Evolutionary conservation across 768 basidiomycete genomes (phyloP), one percentile per base, ranked within the genome.

Genomic region (Phaeotremella fagi): DNA sequence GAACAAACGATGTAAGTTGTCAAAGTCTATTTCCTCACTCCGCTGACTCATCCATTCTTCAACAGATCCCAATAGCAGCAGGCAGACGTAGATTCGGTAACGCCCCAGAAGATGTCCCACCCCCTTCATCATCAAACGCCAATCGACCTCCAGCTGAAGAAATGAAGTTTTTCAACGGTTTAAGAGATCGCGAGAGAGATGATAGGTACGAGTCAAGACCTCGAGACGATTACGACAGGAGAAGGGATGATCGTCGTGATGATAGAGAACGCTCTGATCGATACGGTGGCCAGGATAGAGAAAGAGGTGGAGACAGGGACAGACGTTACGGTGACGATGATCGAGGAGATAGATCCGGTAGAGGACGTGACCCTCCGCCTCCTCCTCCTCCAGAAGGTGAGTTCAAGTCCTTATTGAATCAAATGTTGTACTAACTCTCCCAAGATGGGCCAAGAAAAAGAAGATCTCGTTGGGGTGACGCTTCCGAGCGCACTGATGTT

Each of bases 391-490:
- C 82, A 37, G 81, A 83, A 81, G 83, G 90, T 90, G 82, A 87
- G 90, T 81, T 56, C 5, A 36, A 23, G 6, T 29, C 15, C 2
- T 1, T 2, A 38, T 5, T 25, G 53, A 25, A 24, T 41, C 24
- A 50, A 55, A 48, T 52, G 60, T 59, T 59, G 68, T 71, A 67
- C 60, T 58, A 45, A 68, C 68, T 71, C 73, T 70, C 77, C 74
- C 73, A 71, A 87, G 87, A 90, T 72, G 86, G 85, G 61, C 84
- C 90, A 63, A 85, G 92, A 60, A 98, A 98, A 78, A 84, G 94
- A 59, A 87, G 90, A 63, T 95, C 91, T 69, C 87, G 95, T 53
- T 99, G 92, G 92, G 95, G 95, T 61, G 94, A 95, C 64, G 87
- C 83, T 55, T 88, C 88, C 75, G 45, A 61, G 42, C 82, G 85